Conservation (phyloP, 2,329 filamentous ascomycete genomes). For the Cytospora piceicola region DNA sequence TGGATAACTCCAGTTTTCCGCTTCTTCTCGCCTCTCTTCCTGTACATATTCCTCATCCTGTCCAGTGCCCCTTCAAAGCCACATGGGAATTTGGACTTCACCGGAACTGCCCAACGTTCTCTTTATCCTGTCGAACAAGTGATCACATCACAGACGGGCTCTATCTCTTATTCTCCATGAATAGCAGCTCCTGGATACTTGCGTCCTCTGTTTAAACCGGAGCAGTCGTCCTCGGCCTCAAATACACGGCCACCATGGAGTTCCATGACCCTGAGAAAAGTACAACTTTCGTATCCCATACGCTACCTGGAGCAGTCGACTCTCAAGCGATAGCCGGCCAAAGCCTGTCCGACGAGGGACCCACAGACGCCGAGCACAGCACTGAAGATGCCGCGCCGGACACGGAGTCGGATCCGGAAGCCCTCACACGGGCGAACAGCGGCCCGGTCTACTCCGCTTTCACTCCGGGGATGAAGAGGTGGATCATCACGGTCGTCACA, state of each 20-base stretch:
- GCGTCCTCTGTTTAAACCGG: constrained; percentile 5
- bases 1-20: constrained; percentile 14
- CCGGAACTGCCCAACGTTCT: constrained; percentile 1
- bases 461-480: constrained; percentile 18
- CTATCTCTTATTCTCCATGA: constrained; percentile 15
- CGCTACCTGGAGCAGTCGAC: constrained; percentile 11
- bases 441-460: constrained; percentile 45
- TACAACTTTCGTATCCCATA: constrained; percentile 7
- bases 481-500: constrained; percentile 47
- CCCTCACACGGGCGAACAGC: constrained; percentile 42
- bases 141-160: constrained; percentile 13
- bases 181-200: constrained; percentile 6
- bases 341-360: constrained; percentile 22
- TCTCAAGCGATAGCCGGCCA: constrained; percentile 25
- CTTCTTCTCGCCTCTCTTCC: constrained; percentile 13
- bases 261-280: constrained; percentile 16
- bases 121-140: constrained; percentile 11
- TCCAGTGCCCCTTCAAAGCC: constrained; percentile 13
- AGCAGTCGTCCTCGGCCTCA: constrained; percentile 11
- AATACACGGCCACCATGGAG: constrained; percentile 11
- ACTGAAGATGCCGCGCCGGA: constrained; percentile 21
- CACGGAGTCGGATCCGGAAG: constrained; percentile 38
- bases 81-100: constrained; percentile 14
- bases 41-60: constrained; percentile 1
- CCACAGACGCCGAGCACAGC: constrained; percentile 20